Conservation (phyloP, 2,329 filamentous ascomycete genomes). For the Fusarium annulatum region DNA sequence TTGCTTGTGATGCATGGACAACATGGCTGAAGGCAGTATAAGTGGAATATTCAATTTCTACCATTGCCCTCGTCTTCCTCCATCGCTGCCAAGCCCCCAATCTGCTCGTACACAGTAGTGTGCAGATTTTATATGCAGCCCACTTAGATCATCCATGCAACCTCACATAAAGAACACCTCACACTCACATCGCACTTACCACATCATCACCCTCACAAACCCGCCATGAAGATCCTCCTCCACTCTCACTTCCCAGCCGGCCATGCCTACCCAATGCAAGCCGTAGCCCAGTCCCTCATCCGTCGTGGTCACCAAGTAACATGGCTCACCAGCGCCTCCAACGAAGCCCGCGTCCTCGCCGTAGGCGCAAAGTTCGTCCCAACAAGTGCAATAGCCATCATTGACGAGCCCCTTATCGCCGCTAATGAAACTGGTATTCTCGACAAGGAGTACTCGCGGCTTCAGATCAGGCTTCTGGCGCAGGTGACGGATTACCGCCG, state of each 20-base stretch:
- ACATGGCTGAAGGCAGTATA: not conserved
- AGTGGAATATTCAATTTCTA: not conserved
- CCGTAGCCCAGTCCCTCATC: slow-evolving; percentile 52
- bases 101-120: not conserved
- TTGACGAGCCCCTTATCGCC: slow-evolving; percentile 47
- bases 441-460: slow-evolving; percentile 43
- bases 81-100: not conserved
- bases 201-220: not conserved
- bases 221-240: slow-evolving; percentile 52
- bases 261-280: slow-evolving; percentile 55
- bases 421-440: slow-evolving; percentile 48
- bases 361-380: slow-evolving; percentile 50
- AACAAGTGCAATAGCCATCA: slow-evolving; percentile 46
- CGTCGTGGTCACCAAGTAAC: slow-evolving; percentile 52
- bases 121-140: not conserved
- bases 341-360: slow-evolving; percentile 48
- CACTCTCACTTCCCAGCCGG: slow-evolving; percentile 55
- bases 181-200: not conserved
- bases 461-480: slow-evolving; percentile 47
- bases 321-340: slow-evolving; percentile 52
- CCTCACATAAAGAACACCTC: slow-evolving; percentile 4
- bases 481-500: slow-evolving; percentile 52
- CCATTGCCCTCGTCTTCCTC: not conserved
- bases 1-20: fast-evolving
- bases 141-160: slow-evolving; percentile 2